Evolutionary conservation across 2,329 filamentous ascomycete genomes (phyloP).

Genomic region (Seiridium unicorne): DNA sequence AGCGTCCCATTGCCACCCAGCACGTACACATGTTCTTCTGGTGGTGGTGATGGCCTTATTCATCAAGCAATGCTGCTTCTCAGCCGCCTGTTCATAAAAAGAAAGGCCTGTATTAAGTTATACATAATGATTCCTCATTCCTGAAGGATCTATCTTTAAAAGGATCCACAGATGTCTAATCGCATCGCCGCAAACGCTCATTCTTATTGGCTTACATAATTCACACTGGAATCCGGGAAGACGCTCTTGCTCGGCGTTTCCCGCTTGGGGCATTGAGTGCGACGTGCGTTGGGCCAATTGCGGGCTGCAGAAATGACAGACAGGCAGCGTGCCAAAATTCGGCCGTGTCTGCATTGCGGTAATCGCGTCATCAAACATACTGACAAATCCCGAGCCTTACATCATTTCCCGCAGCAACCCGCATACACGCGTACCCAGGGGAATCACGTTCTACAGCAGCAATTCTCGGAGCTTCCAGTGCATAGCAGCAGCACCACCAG

Average conservation of each 20-base stretch:
- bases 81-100: too few relatives aligned
- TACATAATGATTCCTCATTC: not conserved
- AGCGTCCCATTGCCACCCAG: too few relatives aligned
- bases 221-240: not conserved
- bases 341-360: not conserved
- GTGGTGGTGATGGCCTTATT: too few relatives aligned
- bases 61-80: too few relatives aligned
- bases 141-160: not conserved
- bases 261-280: not conserved
- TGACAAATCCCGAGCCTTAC: conserved; percentile 2
- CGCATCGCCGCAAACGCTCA: not conserved
- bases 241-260: not conserved
- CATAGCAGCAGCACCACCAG: not conserved
- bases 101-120: too few relatives aligned
- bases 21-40: too few relatives aligned
- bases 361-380: conserved; percentile 1
- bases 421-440: not conserved
- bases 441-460: not conserved
- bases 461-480: not conserved
- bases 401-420: not conserved
- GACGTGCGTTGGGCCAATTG: not conserved
- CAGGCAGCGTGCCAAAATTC: not conserved
- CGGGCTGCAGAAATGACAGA: not conserved
- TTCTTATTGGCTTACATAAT: not conserved
- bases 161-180: conserved; percentile 1